Evolutionary conservation across 371 early-diverging fungal genomes (phyloP), one percentile per base, ranked within the genome.

Genomic region (Rhizomucor miehei): DNA sequence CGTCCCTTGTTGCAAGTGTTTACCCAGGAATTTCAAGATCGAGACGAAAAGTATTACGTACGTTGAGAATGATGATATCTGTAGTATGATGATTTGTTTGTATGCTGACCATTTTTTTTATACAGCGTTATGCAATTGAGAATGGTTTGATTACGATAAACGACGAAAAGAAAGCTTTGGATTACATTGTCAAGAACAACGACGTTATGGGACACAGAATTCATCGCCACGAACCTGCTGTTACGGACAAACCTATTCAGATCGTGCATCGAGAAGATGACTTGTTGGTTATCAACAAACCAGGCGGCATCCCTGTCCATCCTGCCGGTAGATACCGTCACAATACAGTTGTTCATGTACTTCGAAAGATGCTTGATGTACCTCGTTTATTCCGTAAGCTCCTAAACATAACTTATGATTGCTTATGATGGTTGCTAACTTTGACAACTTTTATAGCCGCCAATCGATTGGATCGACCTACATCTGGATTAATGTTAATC

Each of bases 191-290:
- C 14, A 67, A 79, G 48, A 88, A 89, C 64, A 77, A 80, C 38
- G 95, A 96, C 60, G 44, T 89, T 2, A 74, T 98, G 19, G 74
- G 77, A 0, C 95, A 96, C 62, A 61, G 70, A 8, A 87, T 90
- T 29, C 98, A 98, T 69, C 86, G 97, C 0, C 98, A 98, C 71
- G 98, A 98, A 69, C 98, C 98, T 0, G 93, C 95, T 3, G 90
- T 95, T 0, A 79, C 89, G 3, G 81, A 75, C 17, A 60, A 75
- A 38, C 67, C 81, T 1, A 72, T 90, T 23, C 68, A 82, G 3
- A 81, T 88, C 20, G 73, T 98, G 0, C 56, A 79, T 39, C 60
- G 80, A 36, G 77, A 78, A n/a, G 80, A 88, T 11, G 82, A 80
- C 2, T 54, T 92, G 3, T 62, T 93, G 46, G 88, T 93, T 12